phyloP scores from a whole-genome alignment of 2,329 filamentous ascomycete species.

The Septoria linicola region DNA sequence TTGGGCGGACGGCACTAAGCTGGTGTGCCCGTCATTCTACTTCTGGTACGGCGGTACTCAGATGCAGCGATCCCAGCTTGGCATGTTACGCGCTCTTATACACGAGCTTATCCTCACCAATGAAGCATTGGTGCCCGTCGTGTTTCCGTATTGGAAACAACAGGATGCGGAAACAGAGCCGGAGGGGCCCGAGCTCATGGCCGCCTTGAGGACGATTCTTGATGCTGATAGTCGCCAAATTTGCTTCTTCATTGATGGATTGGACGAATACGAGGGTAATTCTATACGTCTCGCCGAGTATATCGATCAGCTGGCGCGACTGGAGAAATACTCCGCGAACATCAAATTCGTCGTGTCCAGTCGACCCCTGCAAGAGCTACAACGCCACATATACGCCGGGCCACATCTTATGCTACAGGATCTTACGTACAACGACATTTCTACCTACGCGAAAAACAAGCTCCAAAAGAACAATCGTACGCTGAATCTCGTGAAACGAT shows the following conservation, averaged over 20 bases:
- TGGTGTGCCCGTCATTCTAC: not conserved
- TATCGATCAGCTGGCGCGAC: not conserved
- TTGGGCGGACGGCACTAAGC: not conserved
- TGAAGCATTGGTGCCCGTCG: not conserved
- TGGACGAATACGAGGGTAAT: constrained; percentile 22
- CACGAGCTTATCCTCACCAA: not conserved
- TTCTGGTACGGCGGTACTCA: not conserved
- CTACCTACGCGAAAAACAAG: not conserved
- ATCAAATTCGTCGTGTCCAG: constrained; percentile 17
- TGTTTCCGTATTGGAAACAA: not conserved
- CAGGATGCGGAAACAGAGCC: not conserved
- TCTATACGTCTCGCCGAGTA: not conserved
- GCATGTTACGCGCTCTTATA: not conserved
- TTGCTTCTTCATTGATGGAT: constrained; percentile 27
- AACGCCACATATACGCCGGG: constrained; percentile 8
- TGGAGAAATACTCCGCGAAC: not conserved
- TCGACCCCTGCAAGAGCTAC: constrained; percentile 16
- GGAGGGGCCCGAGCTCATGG: not conserved
- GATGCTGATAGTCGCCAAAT: constrained; percentile 3
- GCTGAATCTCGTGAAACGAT: not conserved
- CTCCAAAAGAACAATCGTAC: not conserved
- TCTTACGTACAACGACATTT: constrained; percentile 17
- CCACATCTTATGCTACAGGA: constrained; percentile 13
- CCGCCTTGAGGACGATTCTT: not conserved
- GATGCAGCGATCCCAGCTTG: not conserved